phyloP scores from a whole-genome alignment of 371 early-diverging fungal genomes.

The Mortierella sp. region DNA sequence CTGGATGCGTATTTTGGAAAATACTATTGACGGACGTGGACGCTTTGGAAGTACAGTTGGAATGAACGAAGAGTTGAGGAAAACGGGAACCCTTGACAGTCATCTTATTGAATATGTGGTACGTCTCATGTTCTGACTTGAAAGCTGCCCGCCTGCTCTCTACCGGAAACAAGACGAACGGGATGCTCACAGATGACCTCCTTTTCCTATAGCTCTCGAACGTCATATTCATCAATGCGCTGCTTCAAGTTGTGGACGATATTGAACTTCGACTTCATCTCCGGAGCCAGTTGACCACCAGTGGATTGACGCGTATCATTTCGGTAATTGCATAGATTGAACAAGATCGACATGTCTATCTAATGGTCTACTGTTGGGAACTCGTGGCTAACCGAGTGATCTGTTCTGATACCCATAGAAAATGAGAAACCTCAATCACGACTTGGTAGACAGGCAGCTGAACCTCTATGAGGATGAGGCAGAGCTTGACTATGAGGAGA shows the following conservation, averaged over 20 bases:
- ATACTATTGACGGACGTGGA: conserved; percentile 80
- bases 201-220: conserved; percentile 82
- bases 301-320: conserved; percentile 75
- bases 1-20: conserved; percentile 77
- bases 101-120: conserved; percentile 82
- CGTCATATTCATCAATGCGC: conserved; percentile 85
- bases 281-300: conserved; percentile 79
- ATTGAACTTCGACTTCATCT: conserved; percentile 81
- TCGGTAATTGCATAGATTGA: conserved; percentile 47
- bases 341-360: too few species aligned
- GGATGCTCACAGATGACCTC: too few species aligned
- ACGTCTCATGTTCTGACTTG: conserved; percentile 21
- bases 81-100: conserved; percentile 71
- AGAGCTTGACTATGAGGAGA: conserved; percentile 81
- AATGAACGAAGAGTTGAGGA: conserved; percentile 76
- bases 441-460: conserved; percentile 77
- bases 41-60: conserved; percentile 85
- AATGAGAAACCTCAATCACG: conserved; percentile 76
- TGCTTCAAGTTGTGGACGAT: conserved; percentile 82
- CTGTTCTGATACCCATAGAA: too few species aligned
- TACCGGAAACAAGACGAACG: too few species aligned
- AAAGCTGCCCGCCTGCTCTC: too few species aligned
- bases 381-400: too few species aligned
- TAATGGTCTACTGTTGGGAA: too few species aligned
- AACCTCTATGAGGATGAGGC: conserved; percentile 79